Evolutionary conservation across 106 monocot species (phyloP).

Genomic region (Platanthera guangdongensis): DNA sequence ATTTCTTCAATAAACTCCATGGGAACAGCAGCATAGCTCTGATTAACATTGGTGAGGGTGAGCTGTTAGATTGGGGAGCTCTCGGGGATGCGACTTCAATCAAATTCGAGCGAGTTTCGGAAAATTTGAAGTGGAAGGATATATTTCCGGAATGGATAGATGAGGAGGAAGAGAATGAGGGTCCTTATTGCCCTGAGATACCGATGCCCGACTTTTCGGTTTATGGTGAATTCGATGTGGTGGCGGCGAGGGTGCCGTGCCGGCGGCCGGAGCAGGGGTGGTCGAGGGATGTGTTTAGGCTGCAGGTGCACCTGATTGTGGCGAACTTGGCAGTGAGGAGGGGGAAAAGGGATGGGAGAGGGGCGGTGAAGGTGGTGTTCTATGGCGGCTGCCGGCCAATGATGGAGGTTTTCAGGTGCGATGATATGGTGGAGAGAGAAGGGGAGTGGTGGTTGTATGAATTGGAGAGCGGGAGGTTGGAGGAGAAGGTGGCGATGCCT

Average conservation of each 20-base stretch:
- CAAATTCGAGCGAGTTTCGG: conserved; percentile 42
- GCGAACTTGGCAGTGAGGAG: conserved; percentile 47
- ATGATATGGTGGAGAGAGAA: conserved; percentile 54
- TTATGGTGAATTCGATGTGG: conserved; percentile 51
- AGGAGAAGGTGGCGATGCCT: conserved; percentile 69
- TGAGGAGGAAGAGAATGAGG: conserved; percentile 65
- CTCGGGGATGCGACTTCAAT: conserved; percentile 15
- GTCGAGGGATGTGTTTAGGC: conserved; percentile 50
- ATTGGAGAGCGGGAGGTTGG: conserved; percentile 39
- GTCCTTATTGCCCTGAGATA: conserved; percentile 66
- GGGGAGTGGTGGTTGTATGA: conserved; percentile 77
- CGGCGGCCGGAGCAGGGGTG: conserved; percentile 31
- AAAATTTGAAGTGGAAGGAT: conserved; percentile 56
- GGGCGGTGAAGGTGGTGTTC: conserved; percentile 43
- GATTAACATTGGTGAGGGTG: conserved; percentile 37
- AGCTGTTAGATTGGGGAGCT: conserved; percentile 17
- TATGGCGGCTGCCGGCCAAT: conserved; percentile 68
- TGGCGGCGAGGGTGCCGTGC: conserved; percentile 66
- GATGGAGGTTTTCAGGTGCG: conserved; percentile 75
- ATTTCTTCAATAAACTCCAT: conserved; percentile 13
- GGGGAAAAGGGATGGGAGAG: conserved; percentile 32
- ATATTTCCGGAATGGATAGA: conserved; percentile 90
- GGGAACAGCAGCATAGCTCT: conserved; percentile 25
- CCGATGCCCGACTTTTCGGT: conserved; percentile 59
- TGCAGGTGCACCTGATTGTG: conserved; percentile 67